phyloP scores from a whole-genome alignment of 139 green algal genomes.

The Coelastrella sp. region DNA sequence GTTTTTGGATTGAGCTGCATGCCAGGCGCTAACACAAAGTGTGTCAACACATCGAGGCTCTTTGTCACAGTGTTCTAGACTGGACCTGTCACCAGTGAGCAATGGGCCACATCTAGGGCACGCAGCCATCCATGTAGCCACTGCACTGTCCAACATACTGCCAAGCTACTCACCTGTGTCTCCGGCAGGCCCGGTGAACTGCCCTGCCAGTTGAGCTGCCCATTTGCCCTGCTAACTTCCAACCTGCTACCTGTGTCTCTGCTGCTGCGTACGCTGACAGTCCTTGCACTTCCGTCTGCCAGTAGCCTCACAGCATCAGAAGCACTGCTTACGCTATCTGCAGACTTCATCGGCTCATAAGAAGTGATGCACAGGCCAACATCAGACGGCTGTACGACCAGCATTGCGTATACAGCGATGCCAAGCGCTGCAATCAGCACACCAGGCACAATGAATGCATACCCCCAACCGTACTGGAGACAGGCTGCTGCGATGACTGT shows the following conservation, averaged over 20 bases:
- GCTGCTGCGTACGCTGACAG: slow-evolving; percentile 13
- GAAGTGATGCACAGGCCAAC: slow-evolving; percentile 61
- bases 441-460: slow-evolving; percentile 90
- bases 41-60: too few species aligned
- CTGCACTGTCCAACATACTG: too few species aligned
- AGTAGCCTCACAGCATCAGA: neutral
- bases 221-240: neutral
- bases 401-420: slow-evolving; percentile 76
- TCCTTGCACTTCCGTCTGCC: neutral
- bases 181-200: neutral
- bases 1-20: neutral
- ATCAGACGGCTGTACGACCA: slow-evolving; percentile 88
- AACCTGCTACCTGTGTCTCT: neutral
- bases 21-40: too few species aligned
- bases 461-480: slow-evolving; percentile 91
- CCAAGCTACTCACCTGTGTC: neutral
- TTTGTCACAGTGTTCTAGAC: too few species aligned
- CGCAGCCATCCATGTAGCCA: too few species aligned
- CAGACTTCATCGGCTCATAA: slow-evolving; percentile 48
- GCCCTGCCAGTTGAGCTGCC: neutral
- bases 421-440: slow-evolving; percentile 64
- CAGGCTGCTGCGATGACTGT: slow-evolving; percentile 81
- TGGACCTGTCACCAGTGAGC: too few species aligned
- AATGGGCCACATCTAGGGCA: too few species aligned
- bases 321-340: neutral